Conservation (phyloP, 768 basidiomycete species). For the Lentinula detonsa region DNA sequence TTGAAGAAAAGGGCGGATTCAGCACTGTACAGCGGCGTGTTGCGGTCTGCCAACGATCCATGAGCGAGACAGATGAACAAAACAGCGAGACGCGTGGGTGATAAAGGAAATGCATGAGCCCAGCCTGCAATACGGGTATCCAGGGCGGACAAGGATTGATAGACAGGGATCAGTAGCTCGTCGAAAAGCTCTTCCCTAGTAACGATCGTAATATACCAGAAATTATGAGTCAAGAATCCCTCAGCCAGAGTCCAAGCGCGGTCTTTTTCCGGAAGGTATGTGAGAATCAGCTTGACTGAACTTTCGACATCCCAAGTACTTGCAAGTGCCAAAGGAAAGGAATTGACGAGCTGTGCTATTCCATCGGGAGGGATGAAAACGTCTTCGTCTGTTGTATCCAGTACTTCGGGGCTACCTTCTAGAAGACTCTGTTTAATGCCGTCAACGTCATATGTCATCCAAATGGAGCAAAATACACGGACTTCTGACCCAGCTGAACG, state of each 20-base stretch:
- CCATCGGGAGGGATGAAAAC: constrained; percentile 7
- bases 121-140: constrained; percentile 8
- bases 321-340: constrained; percentile 18
- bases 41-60: constrained; percentile 30
- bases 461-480: not conserved
- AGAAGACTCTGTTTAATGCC: not conserved
- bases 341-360: constrained; percentile 19
- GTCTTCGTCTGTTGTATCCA: constrained; percentile 1
- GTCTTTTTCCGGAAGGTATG: constrained; percentile 23
- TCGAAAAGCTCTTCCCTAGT: constrained; percentile 20
- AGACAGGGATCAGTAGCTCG: constrained; percentile 29
- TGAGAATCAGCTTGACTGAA: constrained; percentile 16
- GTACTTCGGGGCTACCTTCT: not conserved
- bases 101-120: constrained; percentile 2
- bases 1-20: constrained; percentile 14
- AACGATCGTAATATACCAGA: constrained; percentile 9
- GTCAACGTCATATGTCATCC: not conserved
- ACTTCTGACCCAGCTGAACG: constrained; percentile 10
- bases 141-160: constrained; percentile 11
- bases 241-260: constrained; percentile 39
- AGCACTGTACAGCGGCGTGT: constrained; percentile 21
- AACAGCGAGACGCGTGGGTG: constrained; percentile 21
- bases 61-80: constrained; percentile 27
- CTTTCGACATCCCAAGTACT: constrained; percentile 14
- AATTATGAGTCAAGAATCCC: constrained; percentile 32